Base-by-base conservation (phyloP, 2,329 filamentous ascomycete species). In the Diplodia intermedia region DNA sequence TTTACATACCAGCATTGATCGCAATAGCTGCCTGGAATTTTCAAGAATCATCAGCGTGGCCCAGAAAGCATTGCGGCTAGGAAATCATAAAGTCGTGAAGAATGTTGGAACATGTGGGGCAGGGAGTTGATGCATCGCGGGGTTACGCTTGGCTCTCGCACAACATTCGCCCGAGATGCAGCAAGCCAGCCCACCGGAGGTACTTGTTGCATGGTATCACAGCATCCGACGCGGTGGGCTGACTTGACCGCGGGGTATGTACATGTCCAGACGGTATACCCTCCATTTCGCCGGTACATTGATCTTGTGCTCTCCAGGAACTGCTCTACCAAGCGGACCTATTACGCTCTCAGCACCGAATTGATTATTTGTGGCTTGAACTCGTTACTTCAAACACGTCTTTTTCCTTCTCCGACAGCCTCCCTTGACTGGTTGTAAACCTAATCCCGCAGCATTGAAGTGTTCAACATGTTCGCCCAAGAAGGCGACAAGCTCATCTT, bases 401-500 rank as follows among this genome's bases (percentile, higher is more conserved):
- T 1, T 9, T 20, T 20, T 5, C 43, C n/a, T 47, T n/a, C 43
- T 47, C 20, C 11, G 9, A 3, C n/a, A 47, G 20, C 3, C n/a
- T 47, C 18, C 14, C 0, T 20, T 20, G 4, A 11, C 8, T 11
- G 1, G 2, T 26, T 26, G 26, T 3, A 26, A 26, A 26, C 26
- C 3, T 26, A 26, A 26, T 26, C 26, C 26, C 26, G 26, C 4
- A 26, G 26, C 26, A 26, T 26, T 47, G 18, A 20, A 20, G n/a
- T 47, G 18, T 20, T 11, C 43, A 47, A 20, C 7, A 78, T 79
- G 77, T 72, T 78, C 9, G 66, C 85, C 0, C 69, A 73, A 9
- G 82, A 88, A 18, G 85, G 83, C 1, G 84, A 86, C 68, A 88
- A 85, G 15, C 85, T 88, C 3, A 84, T 89, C 68, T 90, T 86